Evolutionary conservation across 768 basidiomycete species (phyloP), one percentile per base, ranked within the genome.

Genomic region (Gymnopilus junonius): DNA sequence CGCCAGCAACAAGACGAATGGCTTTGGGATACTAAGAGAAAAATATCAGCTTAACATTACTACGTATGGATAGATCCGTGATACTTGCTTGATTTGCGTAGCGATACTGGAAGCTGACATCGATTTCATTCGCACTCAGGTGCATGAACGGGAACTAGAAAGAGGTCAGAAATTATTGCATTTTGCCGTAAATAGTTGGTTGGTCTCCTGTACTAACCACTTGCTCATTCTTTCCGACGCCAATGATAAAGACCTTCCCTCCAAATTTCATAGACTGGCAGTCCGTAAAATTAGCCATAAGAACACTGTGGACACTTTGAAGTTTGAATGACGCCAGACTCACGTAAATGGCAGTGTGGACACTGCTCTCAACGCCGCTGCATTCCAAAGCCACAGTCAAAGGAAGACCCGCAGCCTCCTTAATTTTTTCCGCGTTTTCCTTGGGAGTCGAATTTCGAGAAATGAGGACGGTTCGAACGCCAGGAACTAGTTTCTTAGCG

Each of bases 11-110:
- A 8, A 95, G 86, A 4, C 89, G 84, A 61, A 96, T 86, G 2
- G 94, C 94, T 69, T 91, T 92, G 10, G 93, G 93, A 75, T 94
- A 96, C 81, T 89, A 76, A n/a, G 39, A 25, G 40, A 8, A 39
- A 51, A n/a, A 53, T 51, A 61, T 21, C 23, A 48, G 17, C 48
- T 34, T 37, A 25, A 34, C 15, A 23, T 20, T 11, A 42, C 8
- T 21, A 23, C 21, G 8, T n/a, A 31, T 42, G 8, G 20, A 14
- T 40, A 15, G 4, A 5, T 51, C 21, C 12, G 1, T 27, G 25
- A 39, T 32, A 53, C 71, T 39, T 65, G 81, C 84, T 73, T 88
- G 87, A 68, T 87, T 89, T 25, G 85, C 84, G 65, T 90, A 90
- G 25, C 88, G 85, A 70, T 88, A 90, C 73, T 87, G 87, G 75